Evolutionary conservation across 164 flowering plant species (phyloP).

Genomic region (Kalanchoe fedtschenkoi): DNA sequence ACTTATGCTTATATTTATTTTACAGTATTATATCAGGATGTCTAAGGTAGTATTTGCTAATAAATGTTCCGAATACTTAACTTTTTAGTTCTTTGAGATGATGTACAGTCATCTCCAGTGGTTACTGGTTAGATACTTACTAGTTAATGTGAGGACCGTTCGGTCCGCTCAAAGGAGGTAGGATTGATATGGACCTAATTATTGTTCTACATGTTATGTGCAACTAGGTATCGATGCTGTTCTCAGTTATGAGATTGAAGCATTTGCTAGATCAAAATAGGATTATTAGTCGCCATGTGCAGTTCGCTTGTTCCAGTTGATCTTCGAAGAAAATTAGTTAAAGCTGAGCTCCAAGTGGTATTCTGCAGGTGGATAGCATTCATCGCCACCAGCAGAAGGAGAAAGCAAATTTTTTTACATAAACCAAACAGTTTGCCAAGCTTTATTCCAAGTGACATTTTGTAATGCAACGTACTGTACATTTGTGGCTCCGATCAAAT

Average conservation of each 20-base stretch:
- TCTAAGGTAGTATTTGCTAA: not conserved
- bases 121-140: not conserved
- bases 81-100: not conserved
- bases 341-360: not conserved
- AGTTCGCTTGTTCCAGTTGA: no score
- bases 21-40: not conserved
- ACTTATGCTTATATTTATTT: not conserved
- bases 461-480: not conserved
- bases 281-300: no score
- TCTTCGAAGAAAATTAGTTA: not conserved
- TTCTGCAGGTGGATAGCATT: not conserved
- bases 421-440: conserved; percentile 1
- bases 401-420: not conserved
- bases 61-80: not conserved
- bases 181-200: no score
- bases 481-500: not conserved
- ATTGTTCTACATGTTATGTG: no score
- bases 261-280: no score
- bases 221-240: no score
- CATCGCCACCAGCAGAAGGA: not conserved
- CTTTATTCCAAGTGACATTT: not conserved
- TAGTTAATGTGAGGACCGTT: not conserved
- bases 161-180: not conserved
- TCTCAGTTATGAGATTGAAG: no score
- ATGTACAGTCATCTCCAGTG: not conserved